Percentiles rank a stretch among this genome's conserved stretches.
phyloP scores from a whole-genome alignment of 164 flowering plant species.

The Vitis rupestris region DNA sequence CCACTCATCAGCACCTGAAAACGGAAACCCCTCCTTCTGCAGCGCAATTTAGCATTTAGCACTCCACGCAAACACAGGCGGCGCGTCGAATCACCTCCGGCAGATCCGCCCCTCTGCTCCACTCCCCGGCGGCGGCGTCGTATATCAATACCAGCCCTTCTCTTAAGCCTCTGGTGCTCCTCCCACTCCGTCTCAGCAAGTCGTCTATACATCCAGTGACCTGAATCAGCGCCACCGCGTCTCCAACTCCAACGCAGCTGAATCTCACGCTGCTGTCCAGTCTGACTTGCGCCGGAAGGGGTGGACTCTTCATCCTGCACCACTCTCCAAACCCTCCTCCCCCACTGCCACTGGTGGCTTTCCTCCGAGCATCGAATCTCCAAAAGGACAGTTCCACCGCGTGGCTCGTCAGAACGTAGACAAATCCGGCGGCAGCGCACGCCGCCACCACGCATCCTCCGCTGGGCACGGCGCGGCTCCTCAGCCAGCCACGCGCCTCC shows the following conservation, averaged over 20 bases:
- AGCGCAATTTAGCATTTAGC: slow-evolving; percentile 24
- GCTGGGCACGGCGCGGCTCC: slow-evolving; percentile 74
- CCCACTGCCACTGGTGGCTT: background rate
- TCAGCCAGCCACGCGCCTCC: slow-evolving; percentile 61
- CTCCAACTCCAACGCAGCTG: slow-evolving; percentile 67
- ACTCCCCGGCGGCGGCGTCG: slow-evolving; percentile 53
- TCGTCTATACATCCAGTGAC: slow-evolving; percentile 75
- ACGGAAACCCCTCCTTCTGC: no score
- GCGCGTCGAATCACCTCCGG: slow-evolving; percentile 73
- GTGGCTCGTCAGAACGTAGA: slow-evolving; percentile 76
- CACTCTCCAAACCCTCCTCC: slow-evolving; percentile 67
- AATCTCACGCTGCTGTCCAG: slow-evolving; percentile 71
- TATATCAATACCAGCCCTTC: slow-evolving; percentile 72
- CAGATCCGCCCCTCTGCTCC: slow-evolving; percentile 72
- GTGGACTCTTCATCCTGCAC: slow-evolving; percentile 65
- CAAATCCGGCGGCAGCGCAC: slow-evolving; percentile 52
- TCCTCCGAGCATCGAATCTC: slow-evolving; percentile 63
- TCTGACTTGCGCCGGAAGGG: slow-evolving; percentile 71
- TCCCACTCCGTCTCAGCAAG: slow-evolving; percentile 65
- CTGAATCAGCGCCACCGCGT: slow-evolving; percentile 69
- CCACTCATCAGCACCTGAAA: no score
- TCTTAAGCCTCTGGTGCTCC: slow-evolving; percentile 52
- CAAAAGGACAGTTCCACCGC: slow-evolving; percentile 90
- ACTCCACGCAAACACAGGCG: slow-evolving; percentile 70
- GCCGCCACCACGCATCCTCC: slow-evolving; percentile 96